Conservation (phyloP, 345 rosid genomes). For the Populus euphratica region DNA sequence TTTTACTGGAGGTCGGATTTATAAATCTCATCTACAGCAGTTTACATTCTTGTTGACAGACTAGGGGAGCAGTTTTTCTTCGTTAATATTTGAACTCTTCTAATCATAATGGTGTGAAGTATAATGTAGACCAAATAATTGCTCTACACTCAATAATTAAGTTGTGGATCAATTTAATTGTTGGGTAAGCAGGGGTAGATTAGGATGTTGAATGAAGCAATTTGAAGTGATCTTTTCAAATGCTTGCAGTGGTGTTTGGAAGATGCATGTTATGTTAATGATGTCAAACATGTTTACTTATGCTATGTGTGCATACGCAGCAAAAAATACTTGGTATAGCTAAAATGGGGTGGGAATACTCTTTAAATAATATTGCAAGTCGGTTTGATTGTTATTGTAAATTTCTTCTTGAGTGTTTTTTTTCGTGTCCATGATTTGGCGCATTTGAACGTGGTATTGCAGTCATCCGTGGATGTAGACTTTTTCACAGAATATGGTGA, state of each 20-base stretch:
- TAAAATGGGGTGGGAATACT: background rate
- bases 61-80: background rate
- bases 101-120: background rate
- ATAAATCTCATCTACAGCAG: background rate
- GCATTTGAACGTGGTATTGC: conserved; percentile 23
- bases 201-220: background rate
- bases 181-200: background rate
- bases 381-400: background rate
- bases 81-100: background rate
- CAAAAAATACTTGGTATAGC: background rate
- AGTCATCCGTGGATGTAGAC: conserved; percentile 75
- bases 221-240: background rate
- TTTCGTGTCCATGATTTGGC: background rate
- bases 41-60: background rate
- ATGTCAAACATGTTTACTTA: background rate
- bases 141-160: background rate
- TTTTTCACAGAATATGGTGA: conserved; percentile 93
- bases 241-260: background rate
- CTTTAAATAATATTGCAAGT: background rate
- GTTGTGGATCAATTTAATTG: background rate
- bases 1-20: background rate
- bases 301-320: background rate
- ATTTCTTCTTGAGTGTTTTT: background rate
- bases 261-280: background rate
- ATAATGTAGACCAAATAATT: background rate